Evolutionary conservation across 164 flowering plant species (phyloP).

Genomic region (Vitis cinerea): DNA sequence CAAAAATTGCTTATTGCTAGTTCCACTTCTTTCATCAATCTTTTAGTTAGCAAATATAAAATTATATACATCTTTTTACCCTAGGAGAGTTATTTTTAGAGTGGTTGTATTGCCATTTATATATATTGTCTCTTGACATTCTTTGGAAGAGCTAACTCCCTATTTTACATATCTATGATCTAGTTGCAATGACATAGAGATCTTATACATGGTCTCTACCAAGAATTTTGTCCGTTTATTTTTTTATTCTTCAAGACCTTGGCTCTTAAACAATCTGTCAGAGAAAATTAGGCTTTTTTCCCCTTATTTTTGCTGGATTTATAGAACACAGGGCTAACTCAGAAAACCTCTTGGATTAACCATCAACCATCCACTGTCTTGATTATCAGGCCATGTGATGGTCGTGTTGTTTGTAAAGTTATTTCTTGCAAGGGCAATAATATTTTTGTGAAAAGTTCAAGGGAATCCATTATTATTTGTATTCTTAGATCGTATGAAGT

Average conservation of each 20-base stretch:
- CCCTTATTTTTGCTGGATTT: neutral
- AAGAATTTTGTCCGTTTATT: neutral
- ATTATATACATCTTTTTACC: too few relatives aligned
- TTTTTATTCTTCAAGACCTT: neutral
- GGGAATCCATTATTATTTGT: neutral
- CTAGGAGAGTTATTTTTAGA: too few relatives aligned
- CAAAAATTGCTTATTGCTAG: too few relatives aligned
- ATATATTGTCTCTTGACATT: neutral
- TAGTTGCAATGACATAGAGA: neutral
- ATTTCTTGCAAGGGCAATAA: too few relatives aligned
- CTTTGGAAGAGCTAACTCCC: neutral
- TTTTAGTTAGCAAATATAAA: too few relatives aligned
- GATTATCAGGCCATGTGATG: neutral
- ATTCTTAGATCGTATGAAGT: neutral
- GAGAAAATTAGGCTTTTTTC: too few relatives aligned
- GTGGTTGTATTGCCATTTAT: too few relatives aligned
- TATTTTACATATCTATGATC: neutral
- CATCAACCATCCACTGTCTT: neutral
- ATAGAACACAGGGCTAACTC: neutral
- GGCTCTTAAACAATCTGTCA: neutral
- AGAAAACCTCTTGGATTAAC: neutral
- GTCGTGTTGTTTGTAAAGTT: neutral
- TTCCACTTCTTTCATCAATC: too few relatives aligned
- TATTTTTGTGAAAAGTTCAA: too few relatives aligned
- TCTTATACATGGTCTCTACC: neutral